A percentile compares a stretch with the other conserved stretches of the same genome.
These are phyloP conservation scores for Lactarius indigo DNA, from an alignment of 768 basidiomycete genomes.

Conservation along the genomic window DNA sequence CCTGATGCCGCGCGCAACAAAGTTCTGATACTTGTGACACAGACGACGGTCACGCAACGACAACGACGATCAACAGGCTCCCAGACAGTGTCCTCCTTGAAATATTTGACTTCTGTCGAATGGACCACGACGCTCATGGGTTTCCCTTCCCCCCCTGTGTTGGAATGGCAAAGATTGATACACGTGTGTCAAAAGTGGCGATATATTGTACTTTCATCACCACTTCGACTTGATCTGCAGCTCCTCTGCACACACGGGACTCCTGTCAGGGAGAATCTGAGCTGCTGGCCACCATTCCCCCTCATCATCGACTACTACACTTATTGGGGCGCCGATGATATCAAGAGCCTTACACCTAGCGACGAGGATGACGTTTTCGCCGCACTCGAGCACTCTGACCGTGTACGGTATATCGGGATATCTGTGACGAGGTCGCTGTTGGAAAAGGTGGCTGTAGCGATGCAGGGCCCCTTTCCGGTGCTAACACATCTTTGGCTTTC, in stretches of 20 bases:
- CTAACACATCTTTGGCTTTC: background rate
- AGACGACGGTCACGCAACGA: no score
- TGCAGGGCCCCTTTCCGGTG: background rate
- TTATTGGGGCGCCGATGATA: background rate
- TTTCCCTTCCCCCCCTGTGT: background rate
- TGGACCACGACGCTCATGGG: background rate
- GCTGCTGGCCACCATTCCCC: background rate
- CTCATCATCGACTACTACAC: background rate
- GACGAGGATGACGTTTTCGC: background rate
- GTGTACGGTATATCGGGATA: background rate
- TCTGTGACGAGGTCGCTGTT: background rate
- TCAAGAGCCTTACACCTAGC: background rate
- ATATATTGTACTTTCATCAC: background rate
- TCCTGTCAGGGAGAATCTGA: background rate
- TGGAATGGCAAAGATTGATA: background rate
- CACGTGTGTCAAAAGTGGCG: constrained; percentile 13
- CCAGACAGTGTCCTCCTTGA: constrained; percentile 2
- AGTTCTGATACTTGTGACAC: no score
- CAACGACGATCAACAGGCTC: background rate
- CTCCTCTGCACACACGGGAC: background rate
- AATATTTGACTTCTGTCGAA: constrained; percentile 6
- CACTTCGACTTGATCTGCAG: background rate
- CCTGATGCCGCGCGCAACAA: no score
- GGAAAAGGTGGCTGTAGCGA: background rate
- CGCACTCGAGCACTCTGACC: background rate